Evolutionary conservation across 345 rosid species (phyloP).

Genomic region (Syzygium aqueum): DNA sequence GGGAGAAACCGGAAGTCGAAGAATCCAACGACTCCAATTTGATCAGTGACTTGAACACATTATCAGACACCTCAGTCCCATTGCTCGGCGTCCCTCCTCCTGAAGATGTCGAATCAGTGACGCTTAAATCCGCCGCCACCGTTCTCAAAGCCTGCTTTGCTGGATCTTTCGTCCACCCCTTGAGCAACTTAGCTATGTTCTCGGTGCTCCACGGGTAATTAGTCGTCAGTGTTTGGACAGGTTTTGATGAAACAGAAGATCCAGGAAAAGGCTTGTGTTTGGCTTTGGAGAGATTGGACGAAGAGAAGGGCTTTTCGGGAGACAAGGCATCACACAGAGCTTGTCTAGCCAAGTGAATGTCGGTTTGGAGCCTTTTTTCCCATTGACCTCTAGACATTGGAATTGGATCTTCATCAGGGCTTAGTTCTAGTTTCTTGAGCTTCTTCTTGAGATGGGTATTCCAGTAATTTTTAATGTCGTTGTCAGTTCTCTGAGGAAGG

Average conservation of each 20-base stretch:
- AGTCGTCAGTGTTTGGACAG: neutral
- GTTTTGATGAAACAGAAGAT: neutral
- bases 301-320: slow-evolving; percentile 4
- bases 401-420: neutral
- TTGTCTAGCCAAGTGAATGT: slow-evolving; percentile 24
- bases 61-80: slow-evolving; percentile 3
- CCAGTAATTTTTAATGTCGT: slow-evolving; percentile 38
- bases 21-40: slow-evolving; percentile 9
- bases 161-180: slow-evolving; percentile 15
- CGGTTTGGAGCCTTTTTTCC: slow-evolving; percentile 39
- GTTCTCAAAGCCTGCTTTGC: neutral
- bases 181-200: slow-evolving; percentile 27
- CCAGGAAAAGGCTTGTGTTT: neutral
- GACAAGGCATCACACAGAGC: slow-evolving; percentile 27
- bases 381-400: slow-evolving; percentile 28
- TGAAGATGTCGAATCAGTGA: neutral
- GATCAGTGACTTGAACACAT: slow-evolving; percentile 7
- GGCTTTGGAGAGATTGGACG: neutral
- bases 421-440: slow-evolving; percentile 13
- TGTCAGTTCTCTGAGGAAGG: slow-evolving; percentile 37
- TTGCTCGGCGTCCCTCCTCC: neutral
- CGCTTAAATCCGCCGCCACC: neutral
- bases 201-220: slow-evolving; percentile 28
- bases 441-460: slow-evolving; percentile 36
- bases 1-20: slow-evolving; percentile 8